These are phyloP conservation scores for Aureobasidium mangrovei DNA, from an alignment of 2,329 filamentous ascomycete genomes.

Conservation along the genomic window DNA sequence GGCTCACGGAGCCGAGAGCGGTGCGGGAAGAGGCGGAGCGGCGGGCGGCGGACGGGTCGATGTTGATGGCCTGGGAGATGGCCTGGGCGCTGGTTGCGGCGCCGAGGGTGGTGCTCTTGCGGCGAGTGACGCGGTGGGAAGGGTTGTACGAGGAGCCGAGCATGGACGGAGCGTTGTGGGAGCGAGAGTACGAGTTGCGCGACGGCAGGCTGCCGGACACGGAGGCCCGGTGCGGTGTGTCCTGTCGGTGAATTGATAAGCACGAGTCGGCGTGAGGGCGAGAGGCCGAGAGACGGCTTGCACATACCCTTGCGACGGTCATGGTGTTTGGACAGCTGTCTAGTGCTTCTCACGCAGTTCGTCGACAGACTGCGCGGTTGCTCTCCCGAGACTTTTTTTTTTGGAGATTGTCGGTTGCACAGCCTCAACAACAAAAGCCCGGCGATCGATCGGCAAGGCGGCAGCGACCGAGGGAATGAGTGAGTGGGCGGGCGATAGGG, in stretches of 20 bases:
- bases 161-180: constrained; percentile 75
- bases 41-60: constrained; percentile 9
- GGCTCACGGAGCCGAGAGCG: constrained; percentile 37
- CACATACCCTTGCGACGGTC: constrained; percentile 12
- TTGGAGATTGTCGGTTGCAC: constrained; percentile 11
- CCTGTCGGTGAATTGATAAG: constrained; percentile 18
- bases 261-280: not conserved
- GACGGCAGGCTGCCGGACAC: constrained; percentile 49
- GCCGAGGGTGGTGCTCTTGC: constrained; percentile 83
- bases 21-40: constrained; percentile 57
- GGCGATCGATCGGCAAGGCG: constrained; percentile 7
- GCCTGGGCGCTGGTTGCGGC: constrained; percentile 64
- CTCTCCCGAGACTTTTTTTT: constrained; percentile 13
- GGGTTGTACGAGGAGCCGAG: constrained; percentile 68
- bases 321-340: constrained; percentile 4
- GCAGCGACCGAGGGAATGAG: not conserved
- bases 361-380: not conserved
- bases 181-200: constrained; percentile 60
- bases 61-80: constrained; percentile 53
- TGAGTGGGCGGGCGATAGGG: not conserved
- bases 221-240: constrained; percentile 44
- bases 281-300: not conserved
- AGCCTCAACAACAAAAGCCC: constrained; percentile 11
- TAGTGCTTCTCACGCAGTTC: not conserved
- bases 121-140: constrained; percentile 77